A percentile compares a stretch with the other conserved stretches of the same genome.
These are phyloP conservation scores for Cinchona pubescens DNA, from an alignment of 257 asterid species.

Conservation along the genomic window DNA sequence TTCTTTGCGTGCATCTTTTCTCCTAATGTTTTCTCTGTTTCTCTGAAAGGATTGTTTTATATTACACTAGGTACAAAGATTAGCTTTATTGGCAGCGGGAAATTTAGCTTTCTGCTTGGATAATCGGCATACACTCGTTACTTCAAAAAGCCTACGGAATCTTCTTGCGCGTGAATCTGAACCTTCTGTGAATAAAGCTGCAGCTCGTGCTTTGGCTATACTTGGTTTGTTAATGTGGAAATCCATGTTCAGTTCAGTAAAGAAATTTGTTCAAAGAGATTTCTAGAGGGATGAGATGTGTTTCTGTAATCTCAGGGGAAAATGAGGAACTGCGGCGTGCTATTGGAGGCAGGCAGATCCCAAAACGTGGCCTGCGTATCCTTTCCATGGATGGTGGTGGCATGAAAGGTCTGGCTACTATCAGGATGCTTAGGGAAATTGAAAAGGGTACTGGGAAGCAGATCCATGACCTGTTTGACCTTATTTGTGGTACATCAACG, in stretches of 20 bases:
- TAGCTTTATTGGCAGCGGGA: slow-evolving; percentile 86
- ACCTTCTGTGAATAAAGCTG: slow-evolving; percentile 80
- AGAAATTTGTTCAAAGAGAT: slow-evolving; percentile 11
- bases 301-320: slow-evolving; percentile 59
- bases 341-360: slow-evolving; percentile 73
- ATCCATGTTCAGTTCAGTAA: neutral
- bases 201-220: slow-evolving; percentile 94
- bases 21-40: slow-evolving; percentile 14
- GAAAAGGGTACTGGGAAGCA: slow-evolving; percentile 95
- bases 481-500: slow-evolving; percentile 98
- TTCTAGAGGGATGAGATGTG: slow-evolving; percentile 18
- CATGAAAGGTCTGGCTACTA: slow-evolving; percentile 99
- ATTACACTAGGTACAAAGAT: slow-evolving; percentile 70
- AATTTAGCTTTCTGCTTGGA: slow-evolving; percentile 92
- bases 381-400: slow-evolving; percentile 99
- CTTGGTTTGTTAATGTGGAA: slow-evolving; percentile 53
- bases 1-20: slow-evolving; percentile 19
- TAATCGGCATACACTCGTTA: slow-evolving; percentile 73
- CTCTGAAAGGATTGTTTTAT: slow-evolving; percentile 22
- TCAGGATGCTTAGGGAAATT: slow-evolving; percentile 81
- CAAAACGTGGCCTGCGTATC: slow-evolving; percentile 88
- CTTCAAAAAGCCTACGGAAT: slow-evolving; percentile 96
- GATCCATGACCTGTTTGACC: slow-evolving; percentile 95
- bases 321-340: slow-evolving; percentile 95
- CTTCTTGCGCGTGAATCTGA: slow-evolving; percentile 90